Evolutionary conservation across 345 rosid species (phyloP), one percentile per base, ranked within the genome.

Genomic region (Aethionema arabicum): DNA sequence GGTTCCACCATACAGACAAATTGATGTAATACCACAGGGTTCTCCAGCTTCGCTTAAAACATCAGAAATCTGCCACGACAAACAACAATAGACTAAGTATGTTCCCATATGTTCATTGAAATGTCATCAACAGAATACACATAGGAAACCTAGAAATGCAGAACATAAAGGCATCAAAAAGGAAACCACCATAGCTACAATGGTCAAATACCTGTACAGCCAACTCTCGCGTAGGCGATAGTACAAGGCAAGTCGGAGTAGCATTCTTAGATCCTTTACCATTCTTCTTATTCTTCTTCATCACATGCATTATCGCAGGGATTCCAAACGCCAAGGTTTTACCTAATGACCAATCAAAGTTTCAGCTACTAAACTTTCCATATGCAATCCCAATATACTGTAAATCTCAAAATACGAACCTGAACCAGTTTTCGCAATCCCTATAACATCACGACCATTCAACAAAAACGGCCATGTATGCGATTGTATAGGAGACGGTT

Each of bases 401-500:
- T 21, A 31, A 32, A 5, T 36, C 14, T 1, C 27, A 49, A 33
- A 8, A 6, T 2, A 57, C 64, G 29, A 64, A 92, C 99, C 99
- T 72, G 97, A 93, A n/a, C 99, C 99, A 58, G 99, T 93, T 32
- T 84, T 87, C 0, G 99, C 97, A 65, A 90, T 90, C 16, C 99
- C 97, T 4, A 93, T 84, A 63, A 93, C 83, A 77, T 93, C 97
- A 65, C 99, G 97, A 6, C 86, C 92, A 44, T 84, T 78, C 68
- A 93, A 72, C 78, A 93, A 65, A 75, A 87, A 90, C 2, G 99
- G 99, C 99, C 97, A 93, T 1, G 95, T 79, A 53, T 84, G 83
- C 5, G 99, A 80, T 80, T 93, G 99, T 76, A 90, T 90, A 0
- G 96, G 86, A 44, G 99, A 93, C 3, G 99, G 99, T 7, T 61